Base-by-base conservation (phyloP, 345 rosid species). In the Mangifera indica region DNA sequence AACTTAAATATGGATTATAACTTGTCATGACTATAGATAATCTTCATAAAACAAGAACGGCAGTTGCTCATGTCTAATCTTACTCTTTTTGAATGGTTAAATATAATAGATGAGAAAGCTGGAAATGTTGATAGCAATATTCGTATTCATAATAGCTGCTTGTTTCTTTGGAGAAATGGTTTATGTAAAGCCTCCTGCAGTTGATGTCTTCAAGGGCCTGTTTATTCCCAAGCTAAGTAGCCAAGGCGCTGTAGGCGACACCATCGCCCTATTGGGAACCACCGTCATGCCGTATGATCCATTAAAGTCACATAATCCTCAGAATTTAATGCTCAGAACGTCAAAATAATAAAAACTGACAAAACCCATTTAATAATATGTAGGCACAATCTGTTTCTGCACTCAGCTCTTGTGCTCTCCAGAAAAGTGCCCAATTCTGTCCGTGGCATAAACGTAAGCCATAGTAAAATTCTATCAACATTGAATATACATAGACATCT, bases 311-410 rank as follows among this genome's bases (percentile, higher is more conserved):
- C 51, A 1, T 2, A 46, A 46, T 46, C 10, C 13, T 46, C 14
- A 46, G 51, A 46, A 46, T 46, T 10, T 29, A 29, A 29, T 29
- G 32, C 3, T 29, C 32, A 29, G 32, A 29, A 29, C 32, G 3
- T 29, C 32, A 29, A 29, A 29, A 29, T 29, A 1, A 29, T 29
- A 29, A 29, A 29, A 29, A 29, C 3, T 29, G 32, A 29, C 32
- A 29, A 46, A 8, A 12, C 11, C 51, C 51, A 46, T 2, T 10
- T 46, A 2, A 44, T 44, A 3, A 12, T 10, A 10, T 70, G 65
- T 81, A 84, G 88, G 56, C 86, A 86, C 76, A 82, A 80, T 56
- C 68, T 84, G n/a, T 86, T 84, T 63, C 87, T 86, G 5, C 90
- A 84, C 56, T 84, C 87, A 0, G 90, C 87, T 32, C 76, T 79